Conservation (phyloP, 768 basidiomycete species). For the Lyophyllum shimeji region DNA sequence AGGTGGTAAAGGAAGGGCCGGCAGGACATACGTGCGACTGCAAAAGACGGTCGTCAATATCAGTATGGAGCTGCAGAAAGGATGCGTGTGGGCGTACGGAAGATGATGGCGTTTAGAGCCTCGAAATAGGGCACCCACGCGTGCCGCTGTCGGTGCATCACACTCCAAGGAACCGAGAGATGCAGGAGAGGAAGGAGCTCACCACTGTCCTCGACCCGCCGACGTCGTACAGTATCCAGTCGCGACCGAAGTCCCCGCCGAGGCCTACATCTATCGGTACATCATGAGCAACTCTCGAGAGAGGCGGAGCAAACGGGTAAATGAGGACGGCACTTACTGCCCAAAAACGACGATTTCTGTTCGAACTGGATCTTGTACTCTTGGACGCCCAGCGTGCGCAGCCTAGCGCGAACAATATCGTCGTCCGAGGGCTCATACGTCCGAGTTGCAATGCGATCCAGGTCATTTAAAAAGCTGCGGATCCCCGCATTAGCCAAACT, state of each 20-base stretch:
- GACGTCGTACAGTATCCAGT: constrained; percentile 36
- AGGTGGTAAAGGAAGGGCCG: constrained; percentile 1
- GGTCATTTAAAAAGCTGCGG: constrained; percentile 58
- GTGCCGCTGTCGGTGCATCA: too few species aligned
- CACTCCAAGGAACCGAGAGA: too few species aligned
- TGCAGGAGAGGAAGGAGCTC: too few species aligned
- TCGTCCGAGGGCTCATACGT: constrained; percentile 54
- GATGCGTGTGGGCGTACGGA: too few species aligned
- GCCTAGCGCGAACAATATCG: constrained; percentile 65
- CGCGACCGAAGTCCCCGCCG: constrained; percentile 61
- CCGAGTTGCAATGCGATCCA: constrained; percentile 46
- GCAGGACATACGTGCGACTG: not conserved
- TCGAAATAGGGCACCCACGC: too few species aligned
- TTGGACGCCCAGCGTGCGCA: constrained; percentile 64
- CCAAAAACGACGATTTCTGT: constrained; percentile 21
- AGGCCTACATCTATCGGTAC: constrained; percentile 21
- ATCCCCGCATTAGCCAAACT: not conserved
- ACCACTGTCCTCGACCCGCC: too few species aligned
- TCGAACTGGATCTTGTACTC: constrained; percentile 56
- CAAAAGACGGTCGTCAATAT: constrained; percentile 10
- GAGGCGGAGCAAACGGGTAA: too few species aligned
- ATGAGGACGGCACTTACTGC: not conserved
- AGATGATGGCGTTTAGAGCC: too few species aligned
- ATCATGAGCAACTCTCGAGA: too few species aligned
- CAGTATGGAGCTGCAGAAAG: constrained; percentile 18